Base-by-base conservation (phyloP, 768 basidiomycete genomes). In the Auricularia cornea region DNA sequence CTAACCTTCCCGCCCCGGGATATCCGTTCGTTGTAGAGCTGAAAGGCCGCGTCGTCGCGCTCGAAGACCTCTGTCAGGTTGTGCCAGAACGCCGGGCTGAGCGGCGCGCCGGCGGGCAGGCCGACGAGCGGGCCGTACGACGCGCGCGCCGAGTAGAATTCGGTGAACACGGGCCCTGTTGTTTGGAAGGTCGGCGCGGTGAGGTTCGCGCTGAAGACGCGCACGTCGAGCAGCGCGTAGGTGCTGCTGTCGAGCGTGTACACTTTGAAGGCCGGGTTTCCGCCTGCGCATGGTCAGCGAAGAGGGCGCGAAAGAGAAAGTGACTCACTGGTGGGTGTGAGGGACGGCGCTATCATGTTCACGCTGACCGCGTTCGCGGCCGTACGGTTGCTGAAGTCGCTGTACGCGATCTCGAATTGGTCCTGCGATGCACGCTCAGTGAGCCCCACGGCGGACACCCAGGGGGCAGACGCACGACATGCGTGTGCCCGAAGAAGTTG, bases 221-320 rank as follows among this genome's bases (percentile, higher is more conserved):
- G 75, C 3, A 78, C 73, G 65, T 88, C 85, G 80, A 87, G 83
- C 59, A 88, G 71, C 67, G 86, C 86, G 66, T 81, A 86, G 8
- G 84, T 85, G 64, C 84, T 84, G 2, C 84, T 83, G 68, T 88
- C 86, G 30, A 88, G 74, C 60, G 86, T 85, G 69, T 86, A 86
- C 0, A 85, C 71, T 60, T 82, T 81, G 75, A 81, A 86, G 14
- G 79, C 80, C 2, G 80, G 83, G 66, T 84, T 84, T 35, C 78
- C 82, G 63, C 75, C 84, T 85, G 44, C 44, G 23, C 62, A 8
- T 23, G 26, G 11, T 63, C 1, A 35, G 62, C 29, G 3, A 29
- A 44, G 32, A 33, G 28, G 32, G 29, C 38, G 26, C 65, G 38
- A 5, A 8, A 20, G 62, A 0, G 30, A 48, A 33, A 40, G 3